Base-by-base conservation (phyloP, 2,329 filamentous ascomycete species). In the Fusarium chlamydosporum region DNA sequence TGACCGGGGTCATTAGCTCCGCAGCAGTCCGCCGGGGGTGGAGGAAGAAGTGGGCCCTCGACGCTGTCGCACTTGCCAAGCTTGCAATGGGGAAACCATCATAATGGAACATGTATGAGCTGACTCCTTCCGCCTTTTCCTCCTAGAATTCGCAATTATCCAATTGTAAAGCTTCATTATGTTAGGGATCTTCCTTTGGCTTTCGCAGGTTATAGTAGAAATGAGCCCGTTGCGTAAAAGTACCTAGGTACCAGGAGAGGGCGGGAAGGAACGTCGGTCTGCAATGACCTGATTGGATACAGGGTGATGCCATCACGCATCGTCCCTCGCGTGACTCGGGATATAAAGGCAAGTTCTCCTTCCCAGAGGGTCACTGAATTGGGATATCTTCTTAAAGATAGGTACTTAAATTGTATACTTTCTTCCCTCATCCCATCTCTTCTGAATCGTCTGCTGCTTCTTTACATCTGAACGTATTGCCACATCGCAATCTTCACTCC, bases 271-370 rank as follows among this genome's bases (percentile, higher is more conserved):
- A 46, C 46, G 65, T 70, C 57, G 62, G 67, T 47, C 54, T 41
- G 55, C 58, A 45, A 74, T 75, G 73, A 75, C 43, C 72, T 75
- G 73, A 75, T 75, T 75, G 73, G 73, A 56, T 54, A 61, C 54
- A 51, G 55, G 48, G 71, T 75, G 73, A 73, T 75, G 73, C 73
- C 73, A 75, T 73, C 64, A 46, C 41, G 18, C 50, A 65, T 47
- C 27, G 54, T 59, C 33, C 56, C 68, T 75, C 73, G 73, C 70
- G 73, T 75, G 73, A 75, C 72, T 55, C 66, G 46, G 51, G 63
- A 73, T 74, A 75, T 75, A 75, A 75, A 65, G 51, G 45, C 52
- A 65, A 69, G 53, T 42, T 72, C 56, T 45, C 61, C 52, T 70
- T 69, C 54, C 53, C 42, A 50, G 23, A 15, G 45, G 37, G 8